These are phyloP conservation scores for Capsaspora owczarzaki DNA, from an alignment of 78 protist genomes.

Conservation along the genomic window DNA sequence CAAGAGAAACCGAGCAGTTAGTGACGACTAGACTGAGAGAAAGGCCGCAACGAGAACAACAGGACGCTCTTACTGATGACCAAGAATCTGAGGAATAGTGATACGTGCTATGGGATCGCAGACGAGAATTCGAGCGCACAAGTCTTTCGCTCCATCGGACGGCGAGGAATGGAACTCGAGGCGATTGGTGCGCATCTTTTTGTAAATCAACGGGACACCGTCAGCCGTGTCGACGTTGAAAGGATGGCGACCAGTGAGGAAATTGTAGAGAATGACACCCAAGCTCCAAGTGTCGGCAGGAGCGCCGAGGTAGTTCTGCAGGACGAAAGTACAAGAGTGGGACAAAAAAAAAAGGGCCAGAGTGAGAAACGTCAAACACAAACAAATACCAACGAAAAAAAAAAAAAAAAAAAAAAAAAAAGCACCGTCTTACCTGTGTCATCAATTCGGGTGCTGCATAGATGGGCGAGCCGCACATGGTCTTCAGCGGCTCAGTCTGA, in stretches of 20 bases:
- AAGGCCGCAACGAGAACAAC: neutral
- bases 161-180: neutral
- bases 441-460: neutral
- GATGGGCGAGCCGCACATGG: neutral
- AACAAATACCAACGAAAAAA: neutral
- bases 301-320: neutral
- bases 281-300: constrained; percentile 1
- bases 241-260: neutral
- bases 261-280: constrained; percentile 4
- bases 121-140: neutral
- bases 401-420: neutral
- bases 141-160: neutral
- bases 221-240: neutral
- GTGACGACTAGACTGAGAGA: neutral
- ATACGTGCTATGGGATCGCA: neutral
- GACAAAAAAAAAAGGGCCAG: neutral
- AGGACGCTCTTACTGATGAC: neutral
- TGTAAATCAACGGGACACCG: neutral
- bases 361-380: neutral
- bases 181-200: neutral
- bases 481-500: neutral
- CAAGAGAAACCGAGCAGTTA: neutral
- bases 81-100: neutral
- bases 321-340: neutral
- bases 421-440: neutral